phyloP scores from a whole-genome alignment of 1,284 basidiomycete genomes.

The Cerioporus squamosus region DNA sequence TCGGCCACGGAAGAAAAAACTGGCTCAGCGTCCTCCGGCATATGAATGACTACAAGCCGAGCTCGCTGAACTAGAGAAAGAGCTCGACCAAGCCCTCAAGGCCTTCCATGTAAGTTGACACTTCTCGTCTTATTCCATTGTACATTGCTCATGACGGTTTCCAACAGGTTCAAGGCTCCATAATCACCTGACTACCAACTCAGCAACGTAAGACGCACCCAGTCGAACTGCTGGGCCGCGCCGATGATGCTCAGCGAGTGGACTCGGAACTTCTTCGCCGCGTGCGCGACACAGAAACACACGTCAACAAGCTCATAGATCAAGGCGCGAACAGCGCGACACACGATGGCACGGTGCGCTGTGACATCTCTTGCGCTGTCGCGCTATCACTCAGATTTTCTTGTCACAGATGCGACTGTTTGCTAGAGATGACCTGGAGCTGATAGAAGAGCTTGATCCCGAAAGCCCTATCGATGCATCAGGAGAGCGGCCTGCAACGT shows the following conservation, averaged over 20 bases:
- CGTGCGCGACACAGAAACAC: neutral
- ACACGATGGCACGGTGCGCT: neutral
- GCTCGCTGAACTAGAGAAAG: neutral
- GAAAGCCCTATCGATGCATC: neutral
- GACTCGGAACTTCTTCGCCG: neutral
- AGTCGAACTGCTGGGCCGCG: neutral
- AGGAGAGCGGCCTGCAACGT: neutral
- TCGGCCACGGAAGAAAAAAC: neutral
- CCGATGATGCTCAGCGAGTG: neutral
- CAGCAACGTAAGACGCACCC: neutral
- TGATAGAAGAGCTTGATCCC: neutral
- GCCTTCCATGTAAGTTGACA: neutral
- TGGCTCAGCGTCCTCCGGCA: neutral
- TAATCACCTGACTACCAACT: neutral
- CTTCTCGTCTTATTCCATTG: neutral
- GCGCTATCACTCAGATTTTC: too few species aligned
- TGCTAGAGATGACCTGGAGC: neutral
- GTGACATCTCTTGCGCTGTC: too few species aligned
- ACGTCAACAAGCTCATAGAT: neutral
- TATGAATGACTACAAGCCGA: neutral
- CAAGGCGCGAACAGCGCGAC: neutral
- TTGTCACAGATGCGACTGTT: neutral
- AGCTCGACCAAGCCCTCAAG: neutral
- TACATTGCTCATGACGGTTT: neutral
- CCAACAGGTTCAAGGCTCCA: neutral